These are phyloP conservation scores for Gaeumannomyces tritici DNA, from an alignment of 2,329 filamentous ascomycete species.

Conservation along the genomic window DNA sequence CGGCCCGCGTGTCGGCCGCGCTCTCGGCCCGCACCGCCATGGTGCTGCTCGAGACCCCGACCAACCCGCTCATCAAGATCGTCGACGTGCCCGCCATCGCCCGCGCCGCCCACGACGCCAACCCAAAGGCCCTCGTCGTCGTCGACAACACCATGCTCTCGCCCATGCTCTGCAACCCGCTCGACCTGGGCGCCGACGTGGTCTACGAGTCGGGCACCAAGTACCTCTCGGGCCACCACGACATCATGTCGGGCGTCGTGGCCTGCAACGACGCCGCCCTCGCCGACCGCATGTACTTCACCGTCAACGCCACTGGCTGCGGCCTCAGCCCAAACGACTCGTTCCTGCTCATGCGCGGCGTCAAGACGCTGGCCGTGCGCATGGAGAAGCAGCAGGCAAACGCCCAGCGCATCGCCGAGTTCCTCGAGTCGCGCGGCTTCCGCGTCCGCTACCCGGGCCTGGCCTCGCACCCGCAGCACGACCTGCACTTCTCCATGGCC, in stretches of 20 bases:
- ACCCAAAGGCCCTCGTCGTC: conserved; percentile 70
- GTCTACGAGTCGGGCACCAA: conserved; percentile 98
- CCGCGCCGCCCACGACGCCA: conserved; percentile 63
- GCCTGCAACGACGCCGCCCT: conserved; percentile 76
- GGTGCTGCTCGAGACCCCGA: conserved; percentile 92
- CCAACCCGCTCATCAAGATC: conserved; percentile 97
- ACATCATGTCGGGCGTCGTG: conserved; percentile 97
- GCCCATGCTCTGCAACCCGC: conserved; percentile 83
- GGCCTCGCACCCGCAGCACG: conserved; percentile 92
- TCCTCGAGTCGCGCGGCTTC: conserved; percentile 86
- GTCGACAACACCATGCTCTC: conserved; percentile 99
- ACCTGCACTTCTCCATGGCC: conserved; percentile 91
- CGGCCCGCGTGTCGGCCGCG: conserved; percentile 58
- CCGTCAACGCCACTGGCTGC: conserved; percentile 93
- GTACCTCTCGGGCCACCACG: conserved; percentile 95
- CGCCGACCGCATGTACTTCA: conserved; percentile 88
- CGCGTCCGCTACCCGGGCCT: conserved; percentile 90
- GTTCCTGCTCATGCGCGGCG: conserved; percentile 86
- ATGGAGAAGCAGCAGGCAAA: conserved; percentile 98
- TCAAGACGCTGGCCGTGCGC: conserved; percentile 93
- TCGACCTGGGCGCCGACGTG: conserved; percentile 90
- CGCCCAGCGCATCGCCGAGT: conserved; percentile 82
- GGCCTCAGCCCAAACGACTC: conserved; percentile 92
- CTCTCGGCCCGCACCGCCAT: conserved; percentile 79
- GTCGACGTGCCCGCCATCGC: conserved; percentile 83